Base-by-base conservation (phyloP, 345 rosid species). In the Sonneratia alba region DNA sequence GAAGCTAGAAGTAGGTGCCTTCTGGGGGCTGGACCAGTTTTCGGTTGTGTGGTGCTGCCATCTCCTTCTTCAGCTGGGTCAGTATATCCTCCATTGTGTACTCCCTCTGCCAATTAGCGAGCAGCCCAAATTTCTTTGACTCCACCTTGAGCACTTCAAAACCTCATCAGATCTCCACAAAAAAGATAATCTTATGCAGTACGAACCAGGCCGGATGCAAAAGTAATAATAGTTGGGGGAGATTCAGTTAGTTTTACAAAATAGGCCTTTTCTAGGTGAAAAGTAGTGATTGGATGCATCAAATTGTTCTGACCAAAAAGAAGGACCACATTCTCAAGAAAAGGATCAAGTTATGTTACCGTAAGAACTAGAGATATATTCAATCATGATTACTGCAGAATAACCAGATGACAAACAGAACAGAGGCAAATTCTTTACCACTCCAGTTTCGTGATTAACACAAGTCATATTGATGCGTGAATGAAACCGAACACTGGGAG, bases 11-110 rank as follows among this genome's bases (percentile, higher is more conserved):
- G 70, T 67, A 69, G 78, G 61, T 47, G 85, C 96, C 92, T 85
- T 89, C 96, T 49, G 92, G 90, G 77, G 96, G 96, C 78, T 89
- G 96, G 67, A 84, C 77, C 24, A 89, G 89, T 83, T 82, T 89
- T 75, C 92, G 85, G 75, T 87, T 89, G 67, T 89, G 96, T 18
- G 92, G 89, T 57, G 90, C 81, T 81, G 75, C 75, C 96, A 89
- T 89, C 73, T 89, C 96, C 83, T 89, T 89, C 88, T 89, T 89
- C 83, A 89, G 72, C 59, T 83, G 89, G 53, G 84, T 80, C 79
- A 89, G 76, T 77, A 86, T 81, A 72, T 89, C 89, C 81, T 89
- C 96, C 92, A 89, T 86, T 65, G 90, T 87, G 68, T 70, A 75
- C 69, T 87, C 92, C 78, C 96, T 83, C 74, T 81, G 82, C 96